Base-by-base conservation (phyloP, 2,329 filamentous ascomycete genomes). In the Parastagonospora nodorum region DNA sequence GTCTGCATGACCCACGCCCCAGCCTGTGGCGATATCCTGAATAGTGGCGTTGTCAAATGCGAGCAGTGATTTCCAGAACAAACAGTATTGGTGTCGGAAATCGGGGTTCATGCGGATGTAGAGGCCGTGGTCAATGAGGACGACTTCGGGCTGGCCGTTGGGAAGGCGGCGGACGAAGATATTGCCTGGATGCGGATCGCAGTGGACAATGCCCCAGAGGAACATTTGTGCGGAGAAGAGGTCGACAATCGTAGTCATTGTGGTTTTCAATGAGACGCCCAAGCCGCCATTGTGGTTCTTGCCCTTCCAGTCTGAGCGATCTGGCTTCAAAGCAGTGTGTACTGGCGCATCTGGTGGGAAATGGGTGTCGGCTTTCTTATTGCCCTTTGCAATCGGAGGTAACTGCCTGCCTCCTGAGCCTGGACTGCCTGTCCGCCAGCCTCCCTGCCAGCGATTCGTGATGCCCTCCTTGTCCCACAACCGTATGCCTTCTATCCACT, bases 161-260 rank as follows among this genome's bases (percentile, higher is more conserved):
- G 92, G 89, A 12, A 90, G 80, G 8, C 94, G 88, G 8, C 94
- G 88, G 68, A 97, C 88, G 77, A 99, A 96, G 72, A 97, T 94
- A 76, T 99, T 99, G 27, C 93, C 93, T 1, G 94, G 94, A 69
- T 99, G 94, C 8, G 94, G 94, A 72, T 99, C 94, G 76, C 93
- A 97, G 77, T 99, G 93, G 0, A 97, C 90, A 37, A 90, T 84
- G 10, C 94, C 94, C 90, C 91, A 97, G 58, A 96, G 88, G 79
- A 97, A 99, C 82, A 97, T 97, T 70, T 97, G 93, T 2, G 91
- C 92, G n/a, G 88, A 90, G 78, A 97, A 99, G 30, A 97, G 82
- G 71, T 97, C 93, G 42, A 97, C 85, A 86, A 97, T 97, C 29
- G 91, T 97, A 5, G 88, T 89, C 94, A 97, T 97, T 51, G 97